These are phyloP conservation scores for Mucor saturninus DNA, from an alignment of 371 early-diverging fungal species.

Conservation along the genomic window DNA sequence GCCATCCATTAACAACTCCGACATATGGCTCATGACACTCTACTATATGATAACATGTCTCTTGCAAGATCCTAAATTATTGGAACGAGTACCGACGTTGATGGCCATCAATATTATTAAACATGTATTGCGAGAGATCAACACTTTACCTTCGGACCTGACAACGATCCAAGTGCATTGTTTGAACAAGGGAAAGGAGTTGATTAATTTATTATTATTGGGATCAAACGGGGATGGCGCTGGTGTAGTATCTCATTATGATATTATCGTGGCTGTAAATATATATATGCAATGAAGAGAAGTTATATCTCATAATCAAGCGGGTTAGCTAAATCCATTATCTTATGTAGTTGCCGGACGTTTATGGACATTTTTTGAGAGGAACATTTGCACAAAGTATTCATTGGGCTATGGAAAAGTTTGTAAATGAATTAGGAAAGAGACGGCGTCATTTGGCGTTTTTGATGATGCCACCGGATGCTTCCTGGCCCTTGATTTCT, in stretches of 20 bases:
- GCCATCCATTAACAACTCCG: constrained; percentile 44
- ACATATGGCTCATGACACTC: constrained; percentile 51
- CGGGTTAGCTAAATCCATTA: no score
- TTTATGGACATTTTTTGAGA: constrained; percentile 52
- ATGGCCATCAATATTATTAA: constrained; percentile 58
- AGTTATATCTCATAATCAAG: no score
- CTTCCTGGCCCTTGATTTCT: constrained; percentile 82
- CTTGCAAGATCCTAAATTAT: constrained; percentile 41
- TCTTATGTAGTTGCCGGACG: constrained; percentile 44
- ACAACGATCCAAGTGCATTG: constrained; percentile 43
- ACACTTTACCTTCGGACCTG: constrained; percentile 46
- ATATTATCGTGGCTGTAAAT: constrained; percentile 54
- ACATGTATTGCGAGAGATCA: constrained; percentile 52
- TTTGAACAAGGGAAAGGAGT: constrained; percentile 52
- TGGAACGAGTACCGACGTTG: constrained; percentile 46
- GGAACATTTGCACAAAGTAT: constrained; percentile 60
- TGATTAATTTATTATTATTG: constrained; percentile 50
- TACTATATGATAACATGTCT: constrained; percentile 45
- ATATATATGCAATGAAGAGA: no score
- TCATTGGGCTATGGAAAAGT: constrained; percentile 72
- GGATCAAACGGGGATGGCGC: constrained; percentile 54
- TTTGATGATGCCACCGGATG: constrained; percentile 76
- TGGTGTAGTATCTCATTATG: constrained; percentile 55
- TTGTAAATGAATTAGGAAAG: constrained; percentile 63
- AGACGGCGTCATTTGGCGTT: constrained; percentile 60